Conservation (phyloP, 495 filamentous ascomycete species). For the Podospora pseudoanserina region DNA sequence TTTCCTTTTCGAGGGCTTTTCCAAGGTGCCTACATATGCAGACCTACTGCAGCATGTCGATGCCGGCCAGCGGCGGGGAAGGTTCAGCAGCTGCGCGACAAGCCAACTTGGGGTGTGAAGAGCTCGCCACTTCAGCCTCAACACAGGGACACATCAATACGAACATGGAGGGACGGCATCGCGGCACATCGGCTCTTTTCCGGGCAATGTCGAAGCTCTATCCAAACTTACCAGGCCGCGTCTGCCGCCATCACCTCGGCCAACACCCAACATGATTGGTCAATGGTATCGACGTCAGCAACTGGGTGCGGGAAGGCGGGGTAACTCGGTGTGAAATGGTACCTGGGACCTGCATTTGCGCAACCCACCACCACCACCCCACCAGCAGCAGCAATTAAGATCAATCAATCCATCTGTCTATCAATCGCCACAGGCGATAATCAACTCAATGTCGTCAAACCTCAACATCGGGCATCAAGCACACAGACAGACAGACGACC, state of each 20-base stretch:
- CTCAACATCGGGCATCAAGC: not conserved
- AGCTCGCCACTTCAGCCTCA: conserved; percentile 4
- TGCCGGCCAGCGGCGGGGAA: not conserved
- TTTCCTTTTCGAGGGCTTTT: not conserved
- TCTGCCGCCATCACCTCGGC: not conserved
- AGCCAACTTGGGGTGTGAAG: too few species aligned
- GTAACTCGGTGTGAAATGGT: not conserved
- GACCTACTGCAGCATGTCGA: not conserved
- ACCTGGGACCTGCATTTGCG: too few species aligned
- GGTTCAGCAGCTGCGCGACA: not conserved
- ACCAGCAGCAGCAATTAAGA: too few species aligned
- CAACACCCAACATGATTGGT: not conserved
- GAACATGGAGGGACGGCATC: not conserved
- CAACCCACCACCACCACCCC: too few species aligned
- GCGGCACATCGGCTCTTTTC: conserved; percentile 3
- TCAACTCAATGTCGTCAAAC: not conserved
- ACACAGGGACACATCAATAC: not conserved
- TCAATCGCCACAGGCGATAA: not conserved
- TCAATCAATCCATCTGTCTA: too few species aligned
- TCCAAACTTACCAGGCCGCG: too few species aligned
- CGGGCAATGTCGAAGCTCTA: not conserved
- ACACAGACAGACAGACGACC: too few species aligned
- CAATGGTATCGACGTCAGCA: not conserved
- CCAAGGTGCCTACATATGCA: not conserved
- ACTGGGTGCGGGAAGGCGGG: not conserved